Percentiles rank a stretch among this genome's conserved stretches.
Conservation (phyloP, 495 filamentous ascomycete species). For the Lepraria neglecta region DNA sequence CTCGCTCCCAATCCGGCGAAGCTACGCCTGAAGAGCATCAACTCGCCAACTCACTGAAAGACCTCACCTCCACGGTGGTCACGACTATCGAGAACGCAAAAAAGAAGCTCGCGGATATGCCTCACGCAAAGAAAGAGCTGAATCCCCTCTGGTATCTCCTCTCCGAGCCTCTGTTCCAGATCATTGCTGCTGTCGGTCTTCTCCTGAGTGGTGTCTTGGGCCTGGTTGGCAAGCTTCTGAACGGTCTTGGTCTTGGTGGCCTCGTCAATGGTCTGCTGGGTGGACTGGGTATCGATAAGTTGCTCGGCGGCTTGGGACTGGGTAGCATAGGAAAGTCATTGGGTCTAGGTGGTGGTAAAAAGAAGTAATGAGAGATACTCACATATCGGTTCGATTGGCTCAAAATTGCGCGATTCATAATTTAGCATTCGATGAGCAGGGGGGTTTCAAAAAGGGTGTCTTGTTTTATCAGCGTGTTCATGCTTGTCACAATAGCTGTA, state of each 20-base stretch:
- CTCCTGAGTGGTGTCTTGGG: conserved; percentile 75
- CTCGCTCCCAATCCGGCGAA: conserved; percentile 70
- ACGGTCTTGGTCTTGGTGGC: conserved; percentile 78
- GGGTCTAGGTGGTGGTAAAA: conserved; percentile 42
- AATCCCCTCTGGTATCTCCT: conserved; percentile 82
- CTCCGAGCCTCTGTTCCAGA: conserved; percentile 82
- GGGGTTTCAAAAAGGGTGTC: not conserved
- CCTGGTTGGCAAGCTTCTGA: conserved; percentile 72
- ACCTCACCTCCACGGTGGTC: conserved; percentile 55
- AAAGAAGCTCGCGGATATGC: conserved; percentile 82
- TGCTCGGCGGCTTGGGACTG: conserved; percentile 69
- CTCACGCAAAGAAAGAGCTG: conserved; percentile 87
- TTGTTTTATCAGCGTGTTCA: not conserved
- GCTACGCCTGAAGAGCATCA: conserved; percentile 81
- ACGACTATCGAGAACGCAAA: conserved; percentile 82
- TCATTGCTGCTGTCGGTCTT: conserved; percentile 83
- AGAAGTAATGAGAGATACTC: conserved; percentile 27
- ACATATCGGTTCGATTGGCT: not conserved
- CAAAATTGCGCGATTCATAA: not conserved
- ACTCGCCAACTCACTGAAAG: conserved; percentile 77
- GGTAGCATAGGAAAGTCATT: conserved; percentile 53
- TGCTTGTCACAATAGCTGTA: not conserved
- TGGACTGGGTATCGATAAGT: conserved; percentile 70
- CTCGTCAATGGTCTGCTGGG: conserved; percentile 73
- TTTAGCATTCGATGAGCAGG: not conserved